Base-by-base conservation (phyloP, 2,329 filamentous ascomycete species). In the Fusarium praegraminearum region DNA sequence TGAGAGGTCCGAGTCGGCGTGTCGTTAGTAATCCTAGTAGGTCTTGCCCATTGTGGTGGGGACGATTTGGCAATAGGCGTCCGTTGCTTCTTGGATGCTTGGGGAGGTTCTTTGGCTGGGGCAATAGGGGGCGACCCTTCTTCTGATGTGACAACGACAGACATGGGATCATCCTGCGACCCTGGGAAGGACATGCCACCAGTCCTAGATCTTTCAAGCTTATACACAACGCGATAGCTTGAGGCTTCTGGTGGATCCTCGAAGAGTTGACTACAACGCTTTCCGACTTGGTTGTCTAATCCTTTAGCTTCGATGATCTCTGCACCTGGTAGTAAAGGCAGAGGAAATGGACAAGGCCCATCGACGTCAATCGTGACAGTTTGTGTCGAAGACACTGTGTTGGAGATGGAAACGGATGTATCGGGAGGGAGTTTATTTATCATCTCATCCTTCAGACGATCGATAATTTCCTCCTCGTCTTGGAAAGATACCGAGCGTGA, bases 281-380 rank as follows among this genome's bases (percentile, higher is more conserved):
- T 60, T 50, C 32, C 65, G 57, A 33, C 57, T 44, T 55, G 61
- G 5, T 60, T 58, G 2, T 58, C 51, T 30, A 67, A 46, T 4
- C 85, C 74, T 78, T 78, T 82, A 62, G 86, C 83, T 67, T 89
- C 86, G 18, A 90, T 78, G 11, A 90, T 80, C 72, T 90, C 87
- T 12, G 89, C 83, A 1, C 88, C 87, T 0, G 87, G 85, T 1
- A 88, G 85, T 3, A 87, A 85, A 2, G 84, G 80, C 3, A 90
- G 78, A 2, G 84, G 80, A 4, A 86, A 81, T 7, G 83, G 80
- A 22, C 83, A 80, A 7, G 84, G 80, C 1, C 87, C 87, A 16
- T 83, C 83, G 38, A 91, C 84, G 55, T 91, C 87, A 4, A 91
- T 87, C 0, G 89, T 90, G 70, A 91, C 88, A 16, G 83, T 90